Evolutionary conservation across 2,329 filamentous ascomycete species (phyloP).

Genomic region (Clathrospora elynae): DNA sequence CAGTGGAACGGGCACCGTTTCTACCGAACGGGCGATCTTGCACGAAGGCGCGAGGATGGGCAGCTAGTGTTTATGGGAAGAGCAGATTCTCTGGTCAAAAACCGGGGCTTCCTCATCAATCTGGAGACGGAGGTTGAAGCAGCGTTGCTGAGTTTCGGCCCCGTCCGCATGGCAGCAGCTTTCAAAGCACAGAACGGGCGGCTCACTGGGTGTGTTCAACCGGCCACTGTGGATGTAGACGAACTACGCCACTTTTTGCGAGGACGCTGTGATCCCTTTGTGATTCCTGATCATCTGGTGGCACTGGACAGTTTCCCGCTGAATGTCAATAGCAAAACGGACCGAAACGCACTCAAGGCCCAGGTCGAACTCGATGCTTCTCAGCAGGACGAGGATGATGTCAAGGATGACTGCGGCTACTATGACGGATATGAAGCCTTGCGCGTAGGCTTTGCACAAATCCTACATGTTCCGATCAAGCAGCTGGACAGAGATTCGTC

Average conservation of each 20-base stretch:
- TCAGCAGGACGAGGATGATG: background rate
- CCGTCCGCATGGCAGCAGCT: conserved; percentile 23
- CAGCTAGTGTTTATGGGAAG: conserved; percentile 24
- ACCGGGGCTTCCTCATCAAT: conserved; percentile 46
- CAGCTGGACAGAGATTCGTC: conserved; percentile 7
- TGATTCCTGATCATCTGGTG: conserved; percentile 13
- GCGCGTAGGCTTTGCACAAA: background rate
- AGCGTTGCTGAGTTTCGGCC: conserved; percentile 20
- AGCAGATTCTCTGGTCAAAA: conserved; percentile 30
- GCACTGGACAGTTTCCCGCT: conserved; percentile 10
- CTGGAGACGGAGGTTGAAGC: conserved; percentile 42
- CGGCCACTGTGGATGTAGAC: conserved; percentile 8
- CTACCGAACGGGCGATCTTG: conserved; percentile 31
- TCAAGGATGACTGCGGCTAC: background rate
- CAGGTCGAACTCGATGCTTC: too few species aligned
- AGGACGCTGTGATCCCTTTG: conserved; percentile 8
- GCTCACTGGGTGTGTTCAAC: conserved; percentile 25
- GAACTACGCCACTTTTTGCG: conserved; percentile 8
- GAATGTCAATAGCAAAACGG: conserved; percentile 12
- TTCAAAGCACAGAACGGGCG: conserved; percentile 17
- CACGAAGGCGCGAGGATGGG: conserved; percentile 22
- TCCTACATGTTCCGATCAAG: conserved; percentile 5
- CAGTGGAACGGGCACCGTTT: conserved; percentile 9
- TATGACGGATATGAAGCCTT: conserved; percentile 4
- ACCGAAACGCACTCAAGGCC: conserved; percentile 6